These are phyloP conservation scores for Talaromyces funiculosus DNA, from an alignment of 2,329 filamentous ascomycete genomes.

Conservation along the genomic window DNA sequence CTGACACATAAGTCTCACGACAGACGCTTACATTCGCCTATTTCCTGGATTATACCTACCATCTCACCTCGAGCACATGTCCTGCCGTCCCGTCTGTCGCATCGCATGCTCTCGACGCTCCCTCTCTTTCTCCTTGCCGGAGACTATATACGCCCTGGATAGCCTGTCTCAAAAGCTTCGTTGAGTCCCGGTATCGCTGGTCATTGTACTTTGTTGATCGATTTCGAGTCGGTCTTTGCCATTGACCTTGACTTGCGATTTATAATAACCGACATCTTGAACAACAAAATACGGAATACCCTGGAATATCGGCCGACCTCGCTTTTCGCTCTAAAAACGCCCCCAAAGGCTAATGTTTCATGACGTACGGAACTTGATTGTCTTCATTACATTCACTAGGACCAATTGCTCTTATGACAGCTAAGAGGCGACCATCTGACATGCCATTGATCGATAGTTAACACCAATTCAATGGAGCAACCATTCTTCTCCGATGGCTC, in stretches of 20 bases:
- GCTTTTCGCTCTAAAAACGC: background rate
- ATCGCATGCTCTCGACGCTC: background rate
- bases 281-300: background rate
- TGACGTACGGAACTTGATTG: background rate
- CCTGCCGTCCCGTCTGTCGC: background rate
- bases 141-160: background rate
- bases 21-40: background rate
- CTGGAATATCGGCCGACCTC: background rate
- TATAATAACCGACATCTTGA: background rate
- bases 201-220: background rate
- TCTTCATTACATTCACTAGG: background rate
- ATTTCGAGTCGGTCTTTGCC: background rate
- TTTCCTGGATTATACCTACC: background rate
- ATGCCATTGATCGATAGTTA: background rate
- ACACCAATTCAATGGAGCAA: slow-evolving; percentile 1
- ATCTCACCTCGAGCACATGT: background rate
- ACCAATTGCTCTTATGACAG: background rate
- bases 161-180: background rate
- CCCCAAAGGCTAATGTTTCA: background rate
- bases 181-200: background rate
- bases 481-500: slow-evolving; percentile 6
- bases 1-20: background rate
- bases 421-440: background rate
- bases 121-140: background rate
- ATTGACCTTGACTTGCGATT: background rate